phyloP scores from a whole-genome alignment of 768 basidiomycete genomes.

The Hygrophoropsis aurantiaca region DNA sequence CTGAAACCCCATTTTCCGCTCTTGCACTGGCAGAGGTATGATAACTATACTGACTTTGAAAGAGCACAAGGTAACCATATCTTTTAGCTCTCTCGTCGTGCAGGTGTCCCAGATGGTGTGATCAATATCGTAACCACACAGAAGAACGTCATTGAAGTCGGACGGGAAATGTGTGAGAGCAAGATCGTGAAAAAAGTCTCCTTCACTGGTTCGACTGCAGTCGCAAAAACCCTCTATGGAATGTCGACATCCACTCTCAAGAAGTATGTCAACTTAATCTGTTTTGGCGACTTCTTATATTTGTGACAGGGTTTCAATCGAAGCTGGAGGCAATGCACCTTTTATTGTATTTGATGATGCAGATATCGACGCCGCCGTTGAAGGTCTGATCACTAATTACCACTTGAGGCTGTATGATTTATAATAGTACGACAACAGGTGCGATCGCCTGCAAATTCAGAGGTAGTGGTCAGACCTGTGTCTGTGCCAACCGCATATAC shows the following conservation, averaged over 20 bases:
- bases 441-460: slow-evolving; percentile 82
- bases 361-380: slow-evolving; percentile 88
- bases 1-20: slow-evolving; percentile 92
- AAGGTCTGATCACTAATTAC: slow-evolving; percentile 46
- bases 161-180: slow-evolving; percentile 92
- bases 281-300: slow-evolving; percentile 1
- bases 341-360: slow-evolving; percentile 98
- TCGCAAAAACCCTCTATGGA: slow-evolving; percentile 73
- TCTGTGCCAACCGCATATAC: slow-evolving; percentile 89
- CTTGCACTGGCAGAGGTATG: slow-evolving; percentile 87
- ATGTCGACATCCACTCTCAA: slow-evolving; percentile 79
- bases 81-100: slow-evolving; percentile 71
- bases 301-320: slow-evolving; percentile 57
- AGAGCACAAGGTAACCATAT: neutral
- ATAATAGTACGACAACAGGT: slow-evolving; percentile 35
- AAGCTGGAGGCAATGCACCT: slow-evolving; percentile 93
- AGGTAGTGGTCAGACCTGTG: slow-evolving; percentile 77
- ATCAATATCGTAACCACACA: slow-evolving; percentile 92
- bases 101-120: slow-evolving; percentile 94
- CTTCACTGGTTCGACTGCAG: slow-evolving; percentile 86
- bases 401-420: neutral
- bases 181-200: slow-evolving; percentile 83
- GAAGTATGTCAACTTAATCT: slow-evolving; percentile 51
- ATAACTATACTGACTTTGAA: neutral
- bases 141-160: slow-evolving; percentile 82